Evolutionary conservation across 345 rosid species (phyloP).

Genomic region (Syzygium jambos): DNA sequence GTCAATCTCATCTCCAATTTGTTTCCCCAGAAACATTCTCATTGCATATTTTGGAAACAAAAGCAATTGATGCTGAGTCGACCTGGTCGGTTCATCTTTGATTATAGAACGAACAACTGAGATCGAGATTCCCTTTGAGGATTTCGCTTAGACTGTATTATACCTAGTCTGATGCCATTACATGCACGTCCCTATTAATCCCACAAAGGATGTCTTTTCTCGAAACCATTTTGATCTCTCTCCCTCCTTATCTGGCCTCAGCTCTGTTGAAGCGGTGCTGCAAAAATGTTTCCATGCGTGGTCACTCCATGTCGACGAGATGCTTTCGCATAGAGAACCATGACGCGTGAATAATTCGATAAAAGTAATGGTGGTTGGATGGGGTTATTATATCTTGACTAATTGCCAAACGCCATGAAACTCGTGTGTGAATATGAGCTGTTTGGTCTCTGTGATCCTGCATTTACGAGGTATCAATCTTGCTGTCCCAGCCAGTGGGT

Average conservation of each 20-base stretch:
- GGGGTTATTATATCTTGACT: accelerated
- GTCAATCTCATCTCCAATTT: not conserved
- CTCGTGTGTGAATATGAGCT: not conserved
- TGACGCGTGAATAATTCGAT: not conserved
- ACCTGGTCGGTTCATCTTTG: not conserved
- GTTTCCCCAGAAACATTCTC: not conserved
- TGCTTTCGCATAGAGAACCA: not conserved
- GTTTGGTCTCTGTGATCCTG: not conserved
- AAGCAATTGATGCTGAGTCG: not conserved
- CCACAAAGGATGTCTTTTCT: not conserved
- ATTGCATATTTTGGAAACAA: not conserved
- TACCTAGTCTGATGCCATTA: not conserved
- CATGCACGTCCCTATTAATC: not conserved
- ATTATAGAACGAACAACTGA: not conserved
- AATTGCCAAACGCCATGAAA: not conserved
- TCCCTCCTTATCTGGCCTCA: not conserved
- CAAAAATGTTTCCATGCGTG: not conserved
- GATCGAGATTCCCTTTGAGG: not conserved
- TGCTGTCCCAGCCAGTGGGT: not conserved
- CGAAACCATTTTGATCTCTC: not conserved
- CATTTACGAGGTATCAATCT: not conserved
- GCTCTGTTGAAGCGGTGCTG: not conserved
- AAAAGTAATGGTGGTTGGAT: not conserved
- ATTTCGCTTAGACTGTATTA: not conserved
- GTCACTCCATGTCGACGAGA: not conserved